phyloP scores from a whole-genome alignment of 2,329 filamentous ascomycete genomes.

The Pseudocercospora fijiensis region DNA sequence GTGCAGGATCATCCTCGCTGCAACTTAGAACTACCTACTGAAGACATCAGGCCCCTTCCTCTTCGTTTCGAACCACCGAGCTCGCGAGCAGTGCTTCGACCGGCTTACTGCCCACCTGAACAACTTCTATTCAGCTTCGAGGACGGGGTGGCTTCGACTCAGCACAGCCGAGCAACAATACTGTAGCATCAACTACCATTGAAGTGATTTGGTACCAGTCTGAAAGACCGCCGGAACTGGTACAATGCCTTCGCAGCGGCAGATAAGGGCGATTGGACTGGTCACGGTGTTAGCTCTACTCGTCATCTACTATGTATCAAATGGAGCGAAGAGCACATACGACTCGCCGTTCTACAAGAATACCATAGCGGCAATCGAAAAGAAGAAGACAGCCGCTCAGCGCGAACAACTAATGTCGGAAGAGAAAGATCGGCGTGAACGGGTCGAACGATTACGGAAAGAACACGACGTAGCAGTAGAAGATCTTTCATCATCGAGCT shows the following conservation, averaged over 20 bases:
- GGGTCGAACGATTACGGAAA: conserved; percentile 34
- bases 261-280: conserved; percentile 66
- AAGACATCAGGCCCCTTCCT: background rate
- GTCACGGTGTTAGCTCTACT: conserved; percentile 64
- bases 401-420: conserved; percentile 34
- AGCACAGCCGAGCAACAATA: background rate
- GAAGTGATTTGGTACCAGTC: background rate
- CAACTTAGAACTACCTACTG: too few relatives aligned
- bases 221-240: background rate
- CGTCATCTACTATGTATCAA: conserved; percentile 70
- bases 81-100: background rate
- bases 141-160: background rate
- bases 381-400: conserved; percentile 41
- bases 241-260: conserved; percentile 67
- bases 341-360: conserved; percentile 58
- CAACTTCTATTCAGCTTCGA: background rate
- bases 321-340: conserved; percentile 55
- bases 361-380: conserved; percentile 56
- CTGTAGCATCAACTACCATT: background rate
- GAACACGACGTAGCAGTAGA: conserved; percentile 35
- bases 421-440: conserved; percentile 30
- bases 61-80: background rate
- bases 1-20: background rate
- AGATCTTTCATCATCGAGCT: conserved; percentile 18
- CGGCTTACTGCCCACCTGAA: background rate